Conservation (phyloP, 2,329 filamentous ascomycete species). For the Claviceps arundinis region DNA sequence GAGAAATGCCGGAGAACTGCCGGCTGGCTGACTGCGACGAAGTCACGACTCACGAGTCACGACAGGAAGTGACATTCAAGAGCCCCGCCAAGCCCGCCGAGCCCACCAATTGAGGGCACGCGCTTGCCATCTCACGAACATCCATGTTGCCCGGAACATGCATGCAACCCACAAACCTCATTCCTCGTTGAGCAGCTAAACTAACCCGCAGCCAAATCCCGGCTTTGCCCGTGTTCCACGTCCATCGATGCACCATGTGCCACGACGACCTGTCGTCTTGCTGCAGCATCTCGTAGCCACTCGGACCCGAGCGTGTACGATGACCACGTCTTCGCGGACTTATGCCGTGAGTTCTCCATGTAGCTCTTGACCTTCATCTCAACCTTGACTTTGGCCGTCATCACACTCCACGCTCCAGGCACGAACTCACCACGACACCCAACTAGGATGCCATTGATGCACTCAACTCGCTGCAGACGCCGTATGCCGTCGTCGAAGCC, state of each 20-base stretch:
- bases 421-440: background rate
- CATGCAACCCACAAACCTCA: background rate
- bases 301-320: constrained; percentile 11
- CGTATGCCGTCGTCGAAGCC: constrained; percentile 67
- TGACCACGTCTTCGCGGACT: constrained; percentile 18
- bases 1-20: constrained; percentile 15
- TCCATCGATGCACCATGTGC: constrained; percentile 11
- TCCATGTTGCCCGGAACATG: too few species aligned
- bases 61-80: too few species aligned
- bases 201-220: background rate
- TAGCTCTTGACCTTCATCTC: background rate
- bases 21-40: too few species aligned
- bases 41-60: too few species aligned
- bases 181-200: background rate
- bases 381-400: background rate
- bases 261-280: constrained; percentile 14
- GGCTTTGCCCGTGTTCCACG: too few species aligned
- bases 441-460: constrained; percentile 68
- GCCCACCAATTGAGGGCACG: too few species aligned
- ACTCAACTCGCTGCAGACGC: constrained; percentile 84
- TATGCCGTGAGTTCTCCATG: constrained; percentile 19
- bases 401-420: background rate
- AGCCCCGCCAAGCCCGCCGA: too few species aligned
- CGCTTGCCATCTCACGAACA: background rate
- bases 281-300: constrained; percentile 10